phyloP scores from a whole-genome alignment of 306 rosid genomes.

The Heteromeles arbutifolia region DNA sequence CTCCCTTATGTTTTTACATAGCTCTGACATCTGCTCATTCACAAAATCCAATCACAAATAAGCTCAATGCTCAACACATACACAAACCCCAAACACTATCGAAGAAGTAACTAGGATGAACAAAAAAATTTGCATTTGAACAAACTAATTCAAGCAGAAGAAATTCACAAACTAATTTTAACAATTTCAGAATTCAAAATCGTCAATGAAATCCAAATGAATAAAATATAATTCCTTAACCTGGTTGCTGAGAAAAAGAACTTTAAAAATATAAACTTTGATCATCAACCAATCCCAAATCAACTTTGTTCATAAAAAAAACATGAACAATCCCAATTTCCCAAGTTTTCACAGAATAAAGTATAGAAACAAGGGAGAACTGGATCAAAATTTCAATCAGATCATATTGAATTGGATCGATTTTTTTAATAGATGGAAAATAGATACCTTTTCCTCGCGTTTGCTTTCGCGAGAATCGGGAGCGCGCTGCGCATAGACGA shows the following conservation, averaged over 20 bases:
- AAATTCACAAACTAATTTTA: background rate
- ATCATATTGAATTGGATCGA: background rate
- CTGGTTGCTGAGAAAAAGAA: too few relatives aligned
- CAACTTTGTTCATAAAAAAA: background rate
- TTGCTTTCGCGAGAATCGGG: constrained; percentile 64
- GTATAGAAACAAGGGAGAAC: background rate
- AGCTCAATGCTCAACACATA: background rate
- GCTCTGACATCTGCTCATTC: constrained; percentile 57
- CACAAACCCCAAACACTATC: too few relatives aligned
- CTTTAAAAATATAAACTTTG: background rate
- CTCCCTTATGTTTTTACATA: constrained; percentile 75
- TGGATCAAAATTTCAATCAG: background rate
- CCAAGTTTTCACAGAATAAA: background rate
- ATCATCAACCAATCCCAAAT: background rate
- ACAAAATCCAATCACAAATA: constrained; percentile 22
- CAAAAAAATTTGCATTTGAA: background rate
- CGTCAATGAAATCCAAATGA: background rate
- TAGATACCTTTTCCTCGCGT: constrained; percentile 81
- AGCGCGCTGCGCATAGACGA: constrained; percentile 40
- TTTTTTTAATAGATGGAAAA: background rate
- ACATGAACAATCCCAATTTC: background rate
- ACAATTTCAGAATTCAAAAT: background rate
- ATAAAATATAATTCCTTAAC: background rate
- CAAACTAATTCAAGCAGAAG: too few relatives aligned
- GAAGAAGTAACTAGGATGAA: background rate